Evolutionary conservation across 2,329 filamentous ascomycete species (phyloP).

Genomic region (Alternaria gansuensis): DNA sequence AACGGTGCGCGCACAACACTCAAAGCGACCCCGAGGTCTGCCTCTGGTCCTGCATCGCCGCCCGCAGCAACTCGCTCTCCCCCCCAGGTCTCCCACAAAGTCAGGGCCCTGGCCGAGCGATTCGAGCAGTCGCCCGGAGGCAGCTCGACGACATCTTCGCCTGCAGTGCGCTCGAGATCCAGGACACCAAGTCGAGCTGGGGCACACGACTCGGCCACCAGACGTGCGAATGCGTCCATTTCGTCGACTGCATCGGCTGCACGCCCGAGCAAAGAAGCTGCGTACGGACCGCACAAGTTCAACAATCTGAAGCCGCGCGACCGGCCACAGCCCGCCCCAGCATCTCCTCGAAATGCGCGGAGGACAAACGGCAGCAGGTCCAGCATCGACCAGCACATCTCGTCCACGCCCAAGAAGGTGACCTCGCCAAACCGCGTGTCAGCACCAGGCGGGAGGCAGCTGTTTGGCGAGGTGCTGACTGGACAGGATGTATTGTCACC

Average conservation of each 20-base stretch:
- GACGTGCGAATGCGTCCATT: conserved; percentile 30
- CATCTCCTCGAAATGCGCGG: conserved; percentile 38
- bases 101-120: conserved; percentile 50
- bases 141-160: conserved; percentile 33
- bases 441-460: conserved; percentile 39
- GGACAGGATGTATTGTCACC: conserved; percentile 43
- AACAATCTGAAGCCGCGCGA: conserved; percentile 50
- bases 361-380: conserved; percentile 39
- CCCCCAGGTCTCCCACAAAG: conserved; percentile 43
- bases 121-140: conserved; percentile 48
- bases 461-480: conserved; percentile 51
- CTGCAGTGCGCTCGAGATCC: conserved; percentile 35
- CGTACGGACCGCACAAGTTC: conserved; percentile 50
- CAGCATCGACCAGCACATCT: conserved; percentile 38
- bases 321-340: conserved; percentile 47
- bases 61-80: conserved; percentile 35
- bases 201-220: conserved; percentile 25
- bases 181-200: conserved; percentile 28
- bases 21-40: conserved; percentile 40
- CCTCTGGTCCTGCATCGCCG: conserved; percentile 44
- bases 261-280: conserved; percentile 40
- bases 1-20: conserved; percentile 42
- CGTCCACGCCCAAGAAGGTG: conserved; percentile 38
- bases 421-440: conserved; percentile 38
- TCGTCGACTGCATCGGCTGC: conserved; percentile 43